Conservation (phyloP, 768 basidiomycete species). For the Mycena crocata region DNA sequence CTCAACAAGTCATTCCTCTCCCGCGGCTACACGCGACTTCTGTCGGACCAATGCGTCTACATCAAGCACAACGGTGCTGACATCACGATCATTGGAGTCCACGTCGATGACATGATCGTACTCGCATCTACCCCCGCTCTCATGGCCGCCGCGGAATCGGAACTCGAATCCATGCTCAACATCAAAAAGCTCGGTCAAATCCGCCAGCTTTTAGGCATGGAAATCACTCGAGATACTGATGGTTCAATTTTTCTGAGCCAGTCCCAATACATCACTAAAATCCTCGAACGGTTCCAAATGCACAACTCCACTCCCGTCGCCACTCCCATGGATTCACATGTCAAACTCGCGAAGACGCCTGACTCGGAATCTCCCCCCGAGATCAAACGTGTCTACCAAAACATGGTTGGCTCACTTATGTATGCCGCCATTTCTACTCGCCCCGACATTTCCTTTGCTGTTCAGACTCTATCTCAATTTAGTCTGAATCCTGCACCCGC, state of each 20-base stretch:
- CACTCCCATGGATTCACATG: no score
- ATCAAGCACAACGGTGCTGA: no score
- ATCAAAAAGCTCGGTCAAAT: conserved; percentile 30
- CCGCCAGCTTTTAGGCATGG: conserved; percentile 36
- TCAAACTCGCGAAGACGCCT: no score
- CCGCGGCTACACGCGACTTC: conserved; percentile 10
- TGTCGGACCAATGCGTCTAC: no score
- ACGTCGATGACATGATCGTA: conserved; percentile 36
- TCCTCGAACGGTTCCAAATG: no score
- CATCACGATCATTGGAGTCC: not conserved
- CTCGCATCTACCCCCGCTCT: no score
- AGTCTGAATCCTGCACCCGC: not conserved
- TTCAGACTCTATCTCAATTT: not conserved
- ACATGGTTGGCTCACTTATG: no score
- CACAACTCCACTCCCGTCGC: no score
- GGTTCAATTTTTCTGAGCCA: conserved; percentile 32
- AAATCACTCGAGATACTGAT: conserved; percentile 29
- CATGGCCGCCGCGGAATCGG: no score
- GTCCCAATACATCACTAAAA: not conserved
- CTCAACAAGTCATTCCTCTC: conserved; percentile 24
- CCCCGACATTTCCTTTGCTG: not conserved
- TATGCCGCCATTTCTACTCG: not conserved
- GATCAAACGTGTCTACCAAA: not conserved
- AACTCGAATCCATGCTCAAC: conserved; percentile 7
- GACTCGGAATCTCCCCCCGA: no score